These are phyloP conservation scores for Myochromella boudieri DNA, from an alignment of 768 basidiomycete genomes.

Conservation along the genomic window DNA sequence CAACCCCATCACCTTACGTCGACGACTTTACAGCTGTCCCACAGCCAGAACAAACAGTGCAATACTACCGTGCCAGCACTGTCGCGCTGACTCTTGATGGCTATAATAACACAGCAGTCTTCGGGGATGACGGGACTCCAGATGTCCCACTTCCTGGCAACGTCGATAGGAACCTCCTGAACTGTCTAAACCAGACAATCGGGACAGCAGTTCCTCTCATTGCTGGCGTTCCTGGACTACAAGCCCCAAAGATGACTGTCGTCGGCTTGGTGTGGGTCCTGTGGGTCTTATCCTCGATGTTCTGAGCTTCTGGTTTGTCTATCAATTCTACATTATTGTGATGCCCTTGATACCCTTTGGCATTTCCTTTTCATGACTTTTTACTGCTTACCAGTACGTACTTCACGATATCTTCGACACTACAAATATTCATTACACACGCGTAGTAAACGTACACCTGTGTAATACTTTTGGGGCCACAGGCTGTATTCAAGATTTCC, in stretches of 20 bases:
- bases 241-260: constrained; percentile 19
- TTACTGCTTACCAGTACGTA: too few relatives aligned
- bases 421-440: too few relatives aligned
- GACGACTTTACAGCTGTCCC: constrained; percentile 29
- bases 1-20: constrained; percentile 27
- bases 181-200: constrained; percentile 65
- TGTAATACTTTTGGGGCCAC: too few relatives aligned
- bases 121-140: constrained; percentile 38
- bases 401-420: too few relatives aligned
- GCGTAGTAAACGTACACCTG: too few relatives aligned
- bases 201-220: constrained; percentile 58
- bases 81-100: constrained; percentile 62
- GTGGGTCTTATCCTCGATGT: constrained; percentile 15
- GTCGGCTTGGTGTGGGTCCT: constrained; percentile 23
- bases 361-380: background rate
- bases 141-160: constrained; percentile 51
- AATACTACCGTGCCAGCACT: constrained; percentile 70
- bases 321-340: background rate
- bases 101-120: constrained; percentile 62
- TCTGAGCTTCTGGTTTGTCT: constrained; percentile 1
- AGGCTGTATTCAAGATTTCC: too few relatives aligned
- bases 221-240: constrained; percentile 27
- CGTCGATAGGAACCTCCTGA: constrained; percentile 48
- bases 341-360: background rate
- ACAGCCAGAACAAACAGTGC: constrained; percentile 55